A percentile compares a stretch with the other conserved stretches of the same genome.
These are phyloP conservation scores for Lentithecium fluviatile DNA, from an alignment of 495 filamentous ascomycete genomes.

Conservation along the genomic window DNA sequence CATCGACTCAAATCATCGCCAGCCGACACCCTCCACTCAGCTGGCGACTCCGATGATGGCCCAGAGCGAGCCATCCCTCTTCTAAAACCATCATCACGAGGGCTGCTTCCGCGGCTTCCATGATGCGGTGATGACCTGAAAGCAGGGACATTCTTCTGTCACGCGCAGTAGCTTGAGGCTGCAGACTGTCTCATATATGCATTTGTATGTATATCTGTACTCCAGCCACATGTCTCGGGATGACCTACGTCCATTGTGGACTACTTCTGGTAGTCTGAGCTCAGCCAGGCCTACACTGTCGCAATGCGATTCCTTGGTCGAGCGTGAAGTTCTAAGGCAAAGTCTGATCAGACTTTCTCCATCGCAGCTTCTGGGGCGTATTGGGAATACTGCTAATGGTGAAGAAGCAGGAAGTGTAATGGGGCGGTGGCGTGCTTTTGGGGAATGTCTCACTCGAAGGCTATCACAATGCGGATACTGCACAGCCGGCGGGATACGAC, in stretches of 20 bases:
- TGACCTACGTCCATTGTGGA: conserved; percentile 50
- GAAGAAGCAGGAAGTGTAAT: background rate
- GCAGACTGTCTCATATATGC: conserved; percentile 14
- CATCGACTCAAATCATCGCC: conserved; percentile 94
- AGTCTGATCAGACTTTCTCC: conserved; percentile 54
- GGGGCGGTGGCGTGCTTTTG: too few species aligned
- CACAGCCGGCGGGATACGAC: too few species aligned
- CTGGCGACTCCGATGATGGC: conserved; percentile 88
- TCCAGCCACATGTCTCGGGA: conserved; percentile 46
- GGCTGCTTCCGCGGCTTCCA: conserved; percentile 74
- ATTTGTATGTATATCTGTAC: conserved; percentile 18
- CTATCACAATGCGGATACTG: too few species aligned
- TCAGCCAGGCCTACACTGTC: conserved; percentile 59
- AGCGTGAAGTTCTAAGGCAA: conserved; percentile 70
- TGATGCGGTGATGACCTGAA: conserved; percentile 98
- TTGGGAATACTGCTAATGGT: background rate
- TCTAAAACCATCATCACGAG: conserved; percentile 99
- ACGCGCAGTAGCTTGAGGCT: conserved; percentile 9
- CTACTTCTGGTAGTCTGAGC: conserved; percentile 79
- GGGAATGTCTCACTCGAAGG: too few species aligned
- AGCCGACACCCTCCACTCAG: conserved; percentile 62
- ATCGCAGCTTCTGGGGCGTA: background rate
- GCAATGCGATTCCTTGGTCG: conserved; percentile 58
- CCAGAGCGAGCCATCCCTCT: conserved; percentile 72
- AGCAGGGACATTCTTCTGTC: conserved; percentile 63